phyloP scores from a whole-genome alignment of 2,329 filamentous ascomycete species.

The Alternaria triticimaculans region DNA sequence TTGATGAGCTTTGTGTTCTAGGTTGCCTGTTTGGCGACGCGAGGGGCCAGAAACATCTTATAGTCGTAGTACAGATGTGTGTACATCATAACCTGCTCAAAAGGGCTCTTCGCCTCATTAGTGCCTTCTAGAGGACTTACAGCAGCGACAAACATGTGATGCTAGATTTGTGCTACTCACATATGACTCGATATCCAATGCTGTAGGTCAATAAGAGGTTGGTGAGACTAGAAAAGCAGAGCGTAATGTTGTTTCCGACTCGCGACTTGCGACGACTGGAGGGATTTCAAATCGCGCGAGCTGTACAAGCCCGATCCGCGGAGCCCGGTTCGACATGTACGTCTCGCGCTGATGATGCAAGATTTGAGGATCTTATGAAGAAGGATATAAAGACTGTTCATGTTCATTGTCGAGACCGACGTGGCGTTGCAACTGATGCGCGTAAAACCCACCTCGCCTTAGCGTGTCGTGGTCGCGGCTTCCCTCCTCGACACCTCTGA shows the following conservation, averaged over 20 bases:
- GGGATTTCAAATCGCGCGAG: neutral
- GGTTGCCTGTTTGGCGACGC: neutral
- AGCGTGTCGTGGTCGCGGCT: neutral
- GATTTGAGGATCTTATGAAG: neutral
- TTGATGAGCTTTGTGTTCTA: neutral
- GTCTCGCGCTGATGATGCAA: neutral
- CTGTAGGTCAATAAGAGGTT: neutral
- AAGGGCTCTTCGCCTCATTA: neutral
- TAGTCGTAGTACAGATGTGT: conserved; percentile 49
- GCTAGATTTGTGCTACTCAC: neutral
- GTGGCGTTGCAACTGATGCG: neutral
- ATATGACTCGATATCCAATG: neutral
- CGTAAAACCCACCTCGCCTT: neutral
- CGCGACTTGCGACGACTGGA: neutral
- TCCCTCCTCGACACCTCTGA: neutral
- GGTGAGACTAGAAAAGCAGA: neutral
- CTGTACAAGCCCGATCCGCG: neutral
- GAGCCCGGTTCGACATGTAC: neutral
- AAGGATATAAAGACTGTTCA: neutral
- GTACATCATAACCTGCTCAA: neutral
- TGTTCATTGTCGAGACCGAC: neutral
- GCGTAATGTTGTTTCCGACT: neutral
- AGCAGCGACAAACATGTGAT: neutral
- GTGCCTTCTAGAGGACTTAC: neutral
- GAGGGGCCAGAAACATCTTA: conserved; percentile 52